These are phyloP conservation scores for Rhizodiscina lignyota DNA, from an alignment of 495 filamentous ascomycete species.

Conservation along the genomic window DNA sequence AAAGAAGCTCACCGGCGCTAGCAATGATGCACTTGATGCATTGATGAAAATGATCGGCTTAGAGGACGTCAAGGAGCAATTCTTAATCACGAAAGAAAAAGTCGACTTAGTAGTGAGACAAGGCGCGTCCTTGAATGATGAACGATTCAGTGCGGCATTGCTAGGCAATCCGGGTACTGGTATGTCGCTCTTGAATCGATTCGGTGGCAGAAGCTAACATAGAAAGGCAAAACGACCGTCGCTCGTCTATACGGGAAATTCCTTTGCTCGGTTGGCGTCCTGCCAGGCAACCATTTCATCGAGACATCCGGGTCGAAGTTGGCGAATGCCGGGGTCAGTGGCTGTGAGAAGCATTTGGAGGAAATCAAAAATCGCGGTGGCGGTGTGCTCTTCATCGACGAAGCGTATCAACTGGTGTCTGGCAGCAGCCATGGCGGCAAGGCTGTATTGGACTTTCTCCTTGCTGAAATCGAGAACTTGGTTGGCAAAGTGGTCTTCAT, in stretches of 20 bases:
- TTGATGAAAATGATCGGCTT: conserved; percentile 60
- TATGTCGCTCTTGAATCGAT: conserved; percentile 16
- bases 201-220: conserved; percentile 2
- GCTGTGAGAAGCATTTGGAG: conserved; percentile 42
- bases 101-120: conserved; percentile 47
- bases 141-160: conserved; percentile 47
- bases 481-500: conserved; percentile 63
- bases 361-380: conserved; percentile 36
- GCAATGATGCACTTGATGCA: conserved; percentile 39
- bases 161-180: conserved; percentile 74
- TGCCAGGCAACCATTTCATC: conserved; percentile 29
- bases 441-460: conserved; percentile 54
- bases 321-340: conserved; percentile 41
- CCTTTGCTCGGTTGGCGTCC: conserved; percentile 39
- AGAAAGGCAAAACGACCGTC: conserved; percentile 60
- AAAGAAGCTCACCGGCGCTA: conserved; percentile 32
- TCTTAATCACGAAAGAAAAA: conserved; percentile 48
- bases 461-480: conserved; percentile 60
- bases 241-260: conserved; percentile 62
- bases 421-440: conserved; percentile 29
- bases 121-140: conserved; percentile 31
- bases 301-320: conserved; percentile 59
- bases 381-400: conserved; percentile 55
- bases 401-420: conserved; percentile 52
- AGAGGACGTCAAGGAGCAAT: conserved; percentile 47